Percentiles rank a stretch among this genome's conserved stretches.
Evolutionary conservation across 148 eudicot species (phyloP).

Genomic region (Dianthus caryophyllus): DNA sequence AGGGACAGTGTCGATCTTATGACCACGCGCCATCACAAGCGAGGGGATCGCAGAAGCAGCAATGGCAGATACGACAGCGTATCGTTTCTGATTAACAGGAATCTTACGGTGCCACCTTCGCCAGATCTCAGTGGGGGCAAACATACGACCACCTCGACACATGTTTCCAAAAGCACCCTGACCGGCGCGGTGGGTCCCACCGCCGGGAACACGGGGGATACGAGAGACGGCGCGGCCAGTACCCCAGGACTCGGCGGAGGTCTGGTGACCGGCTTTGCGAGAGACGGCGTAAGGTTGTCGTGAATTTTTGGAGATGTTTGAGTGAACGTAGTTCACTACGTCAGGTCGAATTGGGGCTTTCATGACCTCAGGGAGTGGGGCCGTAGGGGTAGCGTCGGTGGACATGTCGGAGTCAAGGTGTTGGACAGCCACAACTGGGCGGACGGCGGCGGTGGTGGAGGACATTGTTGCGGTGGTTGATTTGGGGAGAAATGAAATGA

Average conservation of each 20-base stretch:
- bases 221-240: neutral
- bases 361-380: neutral
- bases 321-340: neutral
- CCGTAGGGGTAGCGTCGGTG: neutral
- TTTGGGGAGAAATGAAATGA: neutral
- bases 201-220: constrained; percentile 4
- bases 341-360: neutral
- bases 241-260: constrained; percentile 10
- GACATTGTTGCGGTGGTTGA: too few relatives aligned
- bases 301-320: neutral
- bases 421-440: neutral
- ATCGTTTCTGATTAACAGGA: neutral
- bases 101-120: neutral
- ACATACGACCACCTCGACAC: neutral
- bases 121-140: neutral
- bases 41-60: neutral
- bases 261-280: neutral
- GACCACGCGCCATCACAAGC: neutral
- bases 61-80: neutral
- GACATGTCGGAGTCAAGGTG: neutral
- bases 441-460: neutral
- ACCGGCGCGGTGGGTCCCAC: neutral
- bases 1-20: neutral
- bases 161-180: neutral
- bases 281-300: constrained; percentile 3